Evolutionary conservation across 1,139 yeast species (phyloP), one percentile per base, ranked within the genome.

Genomic region (Kluyveromyces sp.): DNA sequence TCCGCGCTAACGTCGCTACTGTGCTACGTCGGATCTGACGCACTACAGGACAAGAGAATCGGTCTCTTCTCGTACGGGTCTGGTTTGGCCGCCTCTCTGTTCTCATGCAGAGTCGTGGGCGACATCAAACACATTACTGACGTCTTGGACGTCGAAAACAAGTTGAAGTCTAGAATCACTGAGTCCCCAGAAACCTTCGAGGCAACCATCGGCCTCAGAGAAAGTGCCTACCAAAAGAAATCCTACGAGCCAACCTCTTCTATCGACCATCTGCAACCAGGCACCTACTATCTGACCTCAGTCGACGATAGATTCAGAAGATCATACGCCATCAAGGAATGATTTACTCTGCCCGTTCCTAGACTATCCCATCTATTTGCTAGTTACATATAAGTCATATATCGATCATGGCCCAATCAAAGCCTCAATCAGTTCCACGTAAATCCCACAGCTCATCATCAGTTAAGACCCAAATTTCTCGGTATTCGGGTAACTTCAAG

Each of bases 31-130:
- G 92, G 88, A 38, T 73, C 77, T 44, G 94, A 81, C 41, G 70
- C 75, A 44, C 75, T 89, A 56, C 86, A 80, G 65, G 77, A 77
- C 58, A 87, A 89, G 74, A 81, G 96, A 67, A 73, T 94, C 60
- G 94, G 96, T 58, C 65, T 89, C 56, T 94, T 89, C 73, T 92
- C 98, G 20, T 94, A 94, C 68, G 99, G 99, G 53, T 92, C 98
- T 25, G 99, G 99, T 60, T 77, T 92, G 52, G 98, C 99, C 41
- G 77, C 98, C 19, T 80, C 96, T 39, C 73, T 94, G 68, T 84
- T 79, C 70, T 83, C 95, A 30, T 78, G 80, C 53, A 77, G 72
- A 50, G 85, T 94, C 50, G 77, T 74, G 56, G 96, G 94, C 49
- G 98, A 92, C 66, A 73, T 92, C 52, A 70, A 84, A 34, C 53